Base-by-base conservation (phyloP, 2,329 filamentous ascomycete genomes). In the Cladosporium sp. region DNA sequence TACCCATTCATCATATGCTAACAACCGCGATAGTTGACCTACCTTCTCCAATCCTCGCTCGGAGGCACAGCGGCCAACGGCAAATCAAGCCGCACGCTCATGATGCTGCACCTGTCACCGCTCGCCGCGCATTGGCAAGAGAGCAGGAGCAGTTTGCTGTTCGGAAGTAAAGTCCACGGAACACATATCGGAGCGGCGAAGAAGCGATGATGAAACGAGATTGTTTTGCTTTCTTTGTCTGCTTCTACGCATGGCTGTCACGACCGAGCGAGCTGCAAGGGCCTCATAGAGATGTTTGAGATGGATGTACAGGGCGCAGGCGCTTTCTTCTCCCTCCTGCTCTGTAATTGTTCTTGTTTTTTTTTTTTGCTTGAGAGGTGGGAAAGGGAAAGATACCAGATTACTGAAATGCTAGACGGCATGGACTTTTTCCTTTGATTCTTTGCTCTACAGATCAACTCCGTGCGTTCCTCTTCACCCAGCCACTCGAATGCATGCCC, bases 71-170 rank as follows among this genome's bases (percentile, higher is more conserved):
- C 73, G 21, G 68, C 71, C n/a, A 75, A 71, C 49, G 75, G 74
- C 65, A 77, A 77, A 59, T 72, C 72, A 30, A 95, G 91, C 72
- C 96, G 97, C 81, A 99, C 95, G 0, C 89, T 99, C 73, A 99
- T 99, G 95, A 97, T 99, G 78, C 92, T 98, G 77, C 98, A 98
- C 93, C 91, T 97, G 65, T 95, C 91, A 72, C 95, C 95, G 38
- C 82, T 98, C 67, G 92, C 96, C 81, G 91, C 89, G 6, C 95
- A 98, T 81, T 83, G 97, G 70, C 91, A 90, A 74, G 95, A 99
- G 83, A 97, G 93, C 3, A 83, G 97, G 76, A 97, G 93, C 54
- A 97, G 93, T 83, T 84, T 99, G 78, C 90, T 95, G 74, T 99
- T 99, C 79, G 95, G 95, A 18, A 96, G 92, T 38, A 98, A 90